Conservation (phyloP, 352 stramenopile species). For the Globisporangium heterothallicum region DNA sequence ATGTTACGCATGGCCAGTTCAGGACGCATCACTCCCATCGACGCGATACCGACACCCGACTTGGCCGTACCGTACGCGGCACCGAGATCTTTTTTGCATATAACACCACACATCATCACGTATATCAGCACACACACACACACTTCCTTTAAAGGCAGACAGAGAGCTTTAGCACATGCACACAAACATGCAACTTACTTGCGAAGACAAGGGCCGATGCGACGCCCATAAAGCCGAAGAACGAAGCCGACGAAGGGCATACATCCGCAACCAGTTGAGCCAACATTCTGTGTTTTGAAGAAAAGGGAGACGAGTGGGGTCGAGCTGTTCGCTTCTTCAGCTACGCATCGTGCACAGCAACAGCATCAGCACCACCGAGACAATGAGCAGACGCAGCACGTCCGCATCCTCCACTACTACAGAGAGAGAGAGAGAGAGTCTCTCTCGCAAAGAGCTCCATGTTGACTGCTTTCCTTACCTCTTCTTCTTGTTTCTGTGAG, state of each 20-base stretch:
- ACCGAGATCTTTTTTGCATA: no score
- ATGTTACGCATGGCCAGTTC: conserved; percentile 98
- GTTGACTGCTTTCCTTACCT: not conserved
- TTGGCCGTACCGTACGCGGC: conserved; percentile 97
- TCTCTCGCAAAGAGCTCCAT: no score
- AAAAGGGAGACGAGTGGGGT: no score
- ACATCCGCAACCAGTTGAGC: conserved; percentile 87
- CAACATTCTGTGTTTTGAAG: conserved; percentile 21
- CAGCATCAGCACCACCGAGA: not conserved
- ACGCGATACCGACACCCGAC: conserved; percentile 96
- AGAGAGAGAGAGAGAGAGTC: no score
- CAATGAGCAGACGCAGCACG: not conserved
- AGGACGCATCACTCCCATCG: conserved; percentile 94
- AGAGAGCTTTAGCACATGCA: conserved; percentile 5
- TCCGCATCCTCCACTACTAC: no score
- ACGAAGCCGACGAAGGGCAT: conserved; percentile 96
- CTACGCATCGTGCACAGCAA: not conserved
- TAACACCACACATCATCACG: no score
- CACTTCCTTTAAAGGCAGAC: not conserved
- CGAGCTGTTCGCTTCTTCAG: not conserved
- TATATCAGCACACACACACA: conserved; percentile 9
- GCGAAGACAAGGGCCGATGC: conserved; percentile 92
- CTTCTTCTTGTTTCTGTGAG: not conserved
- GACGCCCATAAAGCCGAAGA: conserved; percentile 99
- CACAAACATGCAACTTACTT: conserved; percentile 64